Evolutionary conservation across 2,329 filamentous ascomycete species (phyloP).

Genomic region (Pyricularia sp.): DNA sequence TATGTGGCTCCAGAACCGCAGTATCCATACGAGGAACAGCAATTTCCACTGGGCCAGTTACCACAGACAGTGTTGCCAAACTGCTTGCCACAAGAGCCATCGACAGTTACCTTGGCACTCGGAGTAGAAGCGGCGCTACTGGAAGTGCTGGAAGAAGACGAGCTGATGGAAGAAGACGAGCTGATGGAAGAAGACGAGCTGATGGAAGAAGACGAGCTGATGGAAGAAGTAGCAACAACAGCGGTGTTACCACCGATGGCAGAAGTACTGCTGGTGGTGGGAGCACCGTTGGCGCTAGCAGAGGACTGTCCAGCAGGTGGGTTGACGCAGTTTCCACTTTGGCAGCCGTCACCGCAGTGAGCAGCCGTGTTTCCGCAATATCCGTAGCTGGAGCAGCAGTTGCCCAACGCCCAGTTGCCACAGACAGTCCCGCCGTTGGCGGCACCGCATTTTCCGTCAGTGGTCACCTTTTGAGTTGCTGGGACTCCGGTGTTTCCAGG

Average conservation of each 20-base stretch:
- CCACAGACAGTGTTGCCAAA: background rate
- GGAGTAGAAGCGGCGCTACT: background rate
- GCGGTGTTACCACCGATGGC: background rate
- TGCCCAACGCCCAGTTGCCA: conserved; percentile 1
- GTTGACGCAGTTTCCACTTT: background rate
- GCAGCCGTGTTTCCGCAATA: conserved; percentile 1
- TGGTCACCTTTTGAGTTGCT: background rate
- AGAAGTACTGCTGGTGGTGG: background rate
- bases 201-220: background rate
- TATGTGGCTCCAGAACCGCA: background rate
- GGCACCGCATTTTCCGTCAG: background rate
- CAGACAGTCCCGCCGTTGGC: conserved; percentile 1
- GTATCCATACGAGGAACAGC: conserved; percentile 2
- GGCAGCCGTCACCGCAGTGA: conserved; percentile 1
- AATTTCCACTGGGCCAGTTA: background rate
- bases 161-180: background rate
- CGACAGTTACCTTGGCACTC: background rate
- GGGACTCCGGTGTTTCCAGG: background rate
- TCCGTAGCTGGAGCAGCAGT: conserved; percentile 1
- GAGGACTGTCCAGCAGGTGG: background rate
- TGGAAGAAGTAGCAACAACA: background rate
- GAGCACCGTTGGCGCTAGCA: background rate
- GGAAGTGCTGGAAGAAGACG: background rate
- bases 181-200: background rate
- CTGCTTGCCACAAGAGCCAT: background rate